Evolutionary conservation across 1,284 basidiomycete genomes (phyloP), one percentile per base, ranked within the genome.

Genomic region (Papiliotrema laurentii): DNA sequence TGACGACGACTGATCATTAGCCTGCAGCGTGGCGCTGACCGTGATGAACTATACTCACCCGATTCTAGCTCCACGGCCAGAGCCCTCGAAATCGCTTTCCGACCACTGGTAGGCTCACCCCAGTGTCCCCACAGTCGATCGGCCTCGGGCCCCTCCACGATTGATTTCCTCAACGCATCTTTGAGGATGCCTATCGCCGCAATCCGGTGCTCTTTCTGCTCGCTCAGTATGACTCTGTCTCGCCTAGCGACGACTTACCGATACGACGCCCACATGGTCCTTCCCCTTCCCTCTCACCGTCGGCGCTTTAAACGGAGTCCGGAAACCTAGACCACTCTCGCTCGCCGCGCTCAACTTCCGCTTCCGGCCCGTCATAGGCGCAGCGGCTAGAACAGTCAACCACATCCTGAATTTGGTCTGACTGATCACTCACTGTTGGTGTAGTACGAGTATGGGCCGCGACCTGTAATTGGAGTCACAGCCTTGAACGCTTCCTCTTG

Each of bases 391-490:
- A n/a, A 5, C 13, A 7, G 21, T 36, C 33, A 36, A 16, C 22
- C n/a, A n/a, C n/a, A n/a, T n/a, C 26, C 10, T 14, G 26, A 43
- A 22, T 21, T 4, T 22, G 5, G 38, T 40, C 25, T 4, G 4
- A 6, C 19, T 6, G 5, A 39, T 3, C 5, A 37, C 57, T 53
- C 25, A 63, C 59, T 48, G 19, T 51, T 47, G 28, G 61, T 64
- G 45, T 69, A 68, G 47, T 61, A 64, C 9, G 56, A 51, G 27
- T 46, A 64, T 2, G 64, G 61, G 0, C 61, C 64, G 4, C 47
- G 38, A 0, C 53, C 57, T 5, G 50, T 55, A 4, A 53, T 54
- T 0, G 64, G 60, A 24, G 45, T 45, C 1, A 70, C 62, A 30
- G 53, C 57, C 30, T 55, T 56, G 53, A 70, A 63, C n/a, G 54